phyloP scores from a whole-genome alignment of 257 asterid species.

The Galeopsis tetrahit region DNA sequence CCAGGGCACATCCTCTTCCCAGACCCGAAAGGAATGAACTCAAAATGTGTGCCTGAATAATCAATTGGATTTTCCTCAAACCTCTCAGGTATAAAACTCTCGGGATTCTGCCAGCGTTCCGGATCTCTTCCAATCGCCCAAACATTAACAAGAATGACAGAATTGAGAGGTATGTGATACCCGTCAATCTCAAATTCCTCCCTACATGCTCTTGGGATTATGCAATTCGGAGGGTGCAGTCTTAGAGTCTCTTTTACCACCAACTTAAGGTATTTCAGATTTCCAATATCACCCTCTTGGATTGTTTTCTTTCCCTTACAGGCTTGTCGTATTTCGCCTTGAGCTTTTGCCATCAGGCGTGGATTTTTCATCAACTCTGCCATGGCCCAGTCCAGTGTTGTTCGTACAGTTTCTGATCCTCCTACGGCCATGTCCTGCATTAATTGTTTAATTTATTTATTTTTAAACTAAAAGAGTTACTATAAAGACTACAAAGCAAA shows the following conservation, averaged over 20 bases:
- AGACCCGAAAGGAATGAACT: slow-evolving; percentile 25
- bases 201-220: not conserved
- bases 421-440: slow-evolving; percentile 22
- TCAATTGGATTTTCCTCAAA: not conserved
- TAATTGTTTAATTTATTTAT: too few relatives aligned
- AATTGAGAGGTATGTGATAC: not conserved
- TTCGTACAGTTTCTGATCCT: slow-evolving; percentile 7
- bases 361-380: slow-evolving; percentile 1
- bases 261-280: too few relatives aligned
- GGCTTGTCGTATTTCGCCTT: too few relatives aligned
- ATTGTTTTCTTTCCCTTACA: not conserved
- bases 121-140: slow-evolving; percentile 31
- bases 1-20: slow-evolving; percentile 33
- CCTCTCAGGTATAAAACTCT: slow-evolving; percentile 29
- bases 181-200: slow-evolving; percentile 21
- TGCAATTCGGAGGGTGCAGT: slow-evolving; percentile 7
- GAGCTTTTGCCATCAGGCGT: too few relatives aligned
- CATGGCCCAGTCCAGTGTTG: slow-evolving; percentile 12
- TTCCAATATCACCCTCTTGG: too few relatives aligned
- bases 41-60: slow-evolving; percentile 14
- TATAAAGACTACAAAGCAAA: too few relatives aligned
- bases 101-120: slow-evolving; percentile 3
- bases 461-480: too few relatives aligned
- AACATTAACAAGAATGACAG: not conserved
- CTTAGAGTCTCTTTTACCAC: too few relatives aligned